phyloP scores from a whole-genome alignment of 495 filamentous ascomycete genomes.

The Hypoxylon fuscum region DNA sequence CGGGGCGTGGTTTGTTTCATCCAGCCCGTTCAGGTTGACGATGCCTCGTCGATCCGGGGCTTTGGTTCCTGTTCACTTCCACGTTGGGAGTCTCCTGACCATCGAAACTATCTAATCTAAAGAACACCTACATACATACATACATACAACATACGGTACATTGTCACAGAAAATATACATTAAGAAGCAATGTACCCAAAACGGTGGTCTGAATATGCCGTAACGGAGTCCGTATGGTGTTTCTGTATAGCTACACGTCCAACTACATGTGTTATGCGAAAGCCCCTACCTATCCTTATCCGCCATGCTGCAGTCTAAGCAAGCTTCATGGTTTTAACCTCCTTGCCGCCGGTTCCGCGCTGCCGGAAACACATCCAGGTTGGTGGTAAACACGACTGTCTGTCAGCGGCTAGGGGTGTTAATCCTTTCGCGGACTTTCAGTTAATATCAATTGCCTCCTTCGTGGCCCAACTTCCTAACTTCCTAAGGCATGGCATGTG shows the following conservation, averaged over 20 bases:
- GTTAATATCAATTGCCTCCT: conserved; percentile 4
- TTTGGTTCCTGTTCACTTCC: neutral
- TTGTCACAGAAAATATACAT: neutral
- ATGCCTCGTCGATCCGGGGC: conserved; percentile 14
- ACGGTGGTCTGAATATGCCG: conserved; percentile 18
- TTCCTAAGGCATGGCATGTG: too few relatives aligned
- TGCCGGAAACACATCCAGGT: conserved; percentile 21
- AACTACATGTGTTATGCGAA: neutral
- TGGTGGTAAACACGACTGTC: conserved; percentile 10
- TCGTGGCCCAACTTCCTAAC: too few relatives aligned
- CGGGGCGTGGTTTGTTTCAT: conserved; percentile 25
- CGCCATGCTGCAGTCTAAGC: neutral
- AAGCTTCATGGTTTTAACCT: conserved; percentile 2
- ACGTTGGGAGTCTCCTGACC: neutral
- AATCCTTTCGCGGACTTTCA: conserved; percentile 5
- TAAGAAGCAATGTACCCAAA: conserved; percentile 10
- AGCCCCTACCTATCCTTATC: conserved; percentile 5
- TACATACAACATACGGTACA: too few relatives aligned
- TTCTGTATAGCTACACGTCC: too few relatives aligned
- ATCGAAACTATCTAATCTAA: neutral
- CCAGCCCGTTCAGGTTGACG: conserved; percentile 4
- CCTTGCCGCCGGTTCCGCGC: conserved; percentile 28
- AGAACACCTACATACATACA: too few relatives aligned
- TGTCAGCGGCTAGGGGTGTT: conserved; percentile 21
- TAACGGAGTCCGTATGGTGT: conserved; percentile 23